phyloP scores from a whole-genome alignment of 495 filamentous ascomycete genomes.

The Niebla homalea region DNA sequence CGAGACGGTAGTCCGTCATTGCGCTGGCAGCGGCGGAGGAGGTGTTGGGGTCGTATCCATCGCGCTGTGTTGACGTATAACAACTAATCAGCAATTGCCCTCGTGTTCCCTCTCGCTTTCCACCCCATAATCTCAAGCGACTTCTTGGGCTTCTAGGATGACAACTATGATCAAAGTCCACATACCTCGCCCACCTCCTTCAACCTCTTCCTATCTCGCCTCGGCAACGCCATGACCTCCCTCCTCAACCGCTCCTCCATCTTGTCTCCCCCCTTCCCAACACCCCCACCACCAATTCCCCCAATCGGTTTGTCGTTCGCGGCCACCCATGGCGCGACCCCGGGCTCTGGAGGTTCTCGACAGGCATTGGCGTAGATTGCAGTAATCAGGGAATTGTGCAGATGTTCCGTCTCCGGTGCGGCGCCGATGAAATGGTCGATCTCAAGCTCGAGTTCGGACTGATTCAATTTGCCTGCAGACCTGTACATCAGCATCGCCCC shows the following conservation, averaged over 20 bases:
- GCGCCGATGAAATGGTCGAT: constrained; percentile 61
- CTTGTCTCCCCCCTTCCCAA: constrained; percentile 76
- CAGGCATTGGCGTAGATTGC: constrained; percentile 78
- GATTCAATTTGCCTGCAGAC: constrained; percentile 61
- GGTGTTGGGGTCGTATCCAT: constrained; percentile 42
- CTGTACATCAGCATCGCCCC: constrained; percentile 1
- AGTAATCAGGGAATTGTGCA: constrained; percentile 82
- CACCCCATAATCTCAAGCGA: neutral
- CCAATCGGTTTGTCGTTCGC: constrained; percentile 78
- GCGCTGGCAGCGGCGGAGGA: constrained; percentile 35
- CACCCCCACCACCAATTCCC: constrained; percentile 38
- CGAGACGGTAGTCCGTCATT: constrained; percentile 53
- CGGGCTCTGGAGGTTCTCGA: constrained; percentile 80
- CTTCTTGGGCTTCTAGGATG: no score
- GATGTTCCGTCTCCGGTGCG: constrained; percentile 57
- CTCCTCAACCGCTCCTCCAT: constrained; percentile 80
- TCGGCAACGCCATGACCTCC: constrained; percentile 85
- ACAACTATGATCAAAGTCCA: neutral
- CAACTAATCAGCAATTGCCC: neutral
- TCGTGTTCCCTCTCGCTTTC: neutral
- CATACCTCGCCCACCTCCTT: constrained; percentile 60
- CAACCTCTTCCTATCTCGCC: constrained; percentile 71
- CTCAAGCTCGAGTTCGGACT: constrained; percentile 64
- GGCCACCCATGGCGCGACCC: constrained; percentile 88
- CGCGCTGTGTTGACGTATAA: constrained; percentile 34